Percentiles rank a stretch among this genome's conserved stretches.
Conservation (phyloP, 371 early-diverging fungal genomes). For the Mucor sp. region DNA sequence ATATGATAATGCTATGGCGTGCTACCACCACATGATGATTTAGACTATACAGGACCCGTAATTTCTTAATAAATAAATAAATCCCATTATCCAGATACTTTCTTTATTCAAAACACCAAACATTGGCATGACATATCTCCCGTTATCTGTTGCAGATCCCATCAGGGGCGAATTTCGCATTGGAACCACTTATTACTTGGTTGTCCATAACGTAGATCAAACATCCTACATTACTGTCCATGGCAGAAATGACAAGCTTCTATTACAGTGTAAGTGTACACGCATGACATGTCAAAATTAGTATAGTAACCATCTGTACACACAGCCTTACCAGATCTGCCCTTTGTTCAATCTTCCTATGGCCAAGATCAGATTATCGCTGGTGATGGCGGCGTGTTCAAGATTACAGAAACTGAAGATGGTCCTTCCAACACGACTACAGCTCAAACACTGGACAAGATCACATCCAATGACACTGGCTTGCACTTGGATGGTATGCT, state of each 20-base stretch:
- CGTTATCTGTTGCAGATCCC: not conserved
- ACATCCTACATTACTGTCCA: not conserved
- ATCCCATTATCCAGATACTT: constrained; percentile 17
- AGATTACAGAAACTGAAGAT: constrained; percentile 31
- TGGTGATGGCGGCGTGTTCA: constrained; percentile 26
- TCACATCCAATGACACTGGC: constrained; percentile 11
- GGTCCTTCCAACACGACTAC: constrained; percentile 16
- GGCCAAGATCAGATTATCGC: constrained; percentile 29
- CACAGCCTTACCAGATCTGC: constrained; percentile 28
- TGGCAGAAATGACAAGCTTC: not conserved
- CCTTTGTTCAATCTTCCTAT: constrained; percentile 30
- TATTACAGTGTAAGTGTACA: not conserved
- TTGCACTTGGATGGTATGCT: constrained; percentile 30
- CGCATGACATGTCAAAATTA: not conserved
- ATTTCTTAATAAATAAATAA: constrained; percentile 11
- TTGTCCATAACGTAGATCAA: not conserved
- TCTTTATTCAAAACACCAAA: constrained; percentile 21
- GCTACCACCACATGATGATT: constrained; percentile 19
- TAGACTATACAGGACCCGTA: constrained; percentile 12
- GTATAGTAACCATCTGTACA: not conserved
- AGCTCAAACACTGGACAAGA: constrained; percentile 29
- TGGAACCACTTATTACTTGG: not conserved
- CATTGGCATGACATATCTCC: constrained; percentile 26
- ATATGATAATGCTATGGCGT: too few relatives aligned
- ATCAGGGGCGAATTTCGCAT: not conserved